A percentile compares a stretch with the other conserved stretches of the same genome.
Evolutionary conservation across 2,329 filamentous ascomycete genomes (phyloP).

Genomic region (Penicillium corylophilum): DNA sequence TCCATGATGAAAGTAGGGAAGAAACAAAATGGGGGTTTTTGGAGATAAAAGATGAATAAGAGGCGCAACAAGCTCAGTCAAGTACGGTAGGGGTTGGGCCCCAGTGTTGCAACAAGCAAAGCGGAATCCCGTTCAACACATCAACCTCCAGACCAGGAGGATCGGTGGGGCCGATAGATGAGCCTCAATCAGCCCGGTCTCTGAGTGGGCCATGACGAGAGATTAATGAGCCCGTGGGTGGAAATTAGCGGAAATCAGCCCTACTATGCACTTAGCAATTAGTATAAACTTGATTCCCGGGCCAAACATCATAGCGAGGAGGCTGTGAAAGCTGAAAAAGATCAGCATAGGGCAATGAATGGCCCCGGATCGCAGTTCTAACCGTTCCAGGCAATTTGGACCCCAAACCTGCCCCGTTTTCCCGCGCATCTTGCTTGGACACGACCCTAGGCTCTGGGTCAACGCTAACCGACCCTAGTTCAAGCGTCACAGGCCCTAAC

Average conservation of each 20-base stretch:
- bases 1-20: constrained; percentile 7
- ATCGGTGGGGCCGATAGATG: constrained; percentile 14
- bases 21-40: not conserved
- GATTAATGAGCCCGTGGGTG: not conserved
- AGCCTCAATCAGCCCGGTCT: not conserved
- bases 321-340: not conserved
- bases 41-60: constrained; percentile 15
- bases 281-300: not conserved
- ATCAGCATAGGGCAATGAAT: not conserved
- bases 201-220: not conserved
- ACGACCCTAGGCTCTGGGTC: not conserved
- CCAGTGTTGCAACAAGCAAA: constrained; percentile 11
- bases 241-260: not conserved
- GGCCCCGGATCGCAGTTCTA: not conserved
- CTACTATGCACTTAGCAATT: not conserved
- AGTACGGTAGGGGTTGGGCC: constrained; percentile 5
- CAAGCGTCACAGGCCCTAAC: not conserved
- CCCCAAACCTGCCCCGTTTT: not conserved
- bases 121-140: not conserved
- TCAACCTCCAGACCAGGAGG: constrained; percentile 5
- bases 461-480: not conserved
- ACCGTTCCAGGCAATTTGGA: not conserved
- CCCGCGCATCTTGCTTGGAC: not conserved
- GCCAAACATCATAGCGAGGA: not conserved
- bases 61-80: constrained; percentile 1